Evolutionary conservation across 31 red algal genomes (phyloP), one percentile per base, ranked within the genome.

Genomic region (Odonthalia washingtoniensis): DNA sequence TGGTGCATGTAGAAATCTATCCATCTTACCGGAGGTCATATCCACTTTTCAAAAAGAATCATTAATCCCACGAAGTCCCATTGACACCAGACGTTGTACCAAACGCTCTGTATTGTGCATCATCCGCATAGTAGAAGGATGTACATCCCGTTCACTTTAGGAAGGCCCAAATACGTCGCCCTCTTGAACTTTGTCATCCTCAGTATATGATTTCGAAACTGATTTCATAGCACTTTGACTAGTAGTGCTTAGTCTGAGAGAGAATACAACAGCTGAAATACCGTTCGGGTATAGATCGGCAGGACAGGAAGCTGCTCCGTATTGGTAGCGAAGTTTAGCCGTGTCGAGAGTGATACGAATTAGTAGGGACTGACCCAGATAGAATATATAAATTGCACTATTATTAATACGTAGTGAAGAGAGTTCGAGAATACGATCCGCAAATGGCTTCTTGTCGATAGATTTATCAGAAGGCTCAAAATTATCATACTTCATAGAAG

Each of bases 301-400:
- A 26, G 82, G 12, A 80, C 82, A 86, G 4, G 52, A 64, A 14
- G 90, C 82, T 26, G 90, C 80, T 65, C 90, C 90, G 68, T 92
- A 92, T 44, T 52, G 60, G 52, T 92, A 92, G 2, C 90, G 81
- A 31, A 92, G 33, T 39, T 92, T 92, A 37, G 90, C 90, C 39
- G 75, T 85, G 65, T 69, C 57, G 67, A 92, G 72, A 35, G 74
- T 65, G 38, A 92, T 33, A 6, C 90, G 90, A 70, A 86, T 46
- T 21, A 92, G 76, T 39, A 82, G 90, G 21, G 90, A 92, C 26
- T 92, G 40, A 46, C 82, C 90, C 81, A 92, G 79, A 75, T 92
- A 81, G 38, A 81, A 92, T 32, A 92, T 81, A 46, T 92, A 92
- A 45, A 92, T 74, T 18, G 90, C 90, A 34, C 80, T 82, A 46